Percentiles rank a stretch among this genome's conserved stretches.
These are phyloP conservation scores for Apocynum venetum DNA, from an alignment of 257 asterid genomes.

Conservation along the genomic window DNA sequence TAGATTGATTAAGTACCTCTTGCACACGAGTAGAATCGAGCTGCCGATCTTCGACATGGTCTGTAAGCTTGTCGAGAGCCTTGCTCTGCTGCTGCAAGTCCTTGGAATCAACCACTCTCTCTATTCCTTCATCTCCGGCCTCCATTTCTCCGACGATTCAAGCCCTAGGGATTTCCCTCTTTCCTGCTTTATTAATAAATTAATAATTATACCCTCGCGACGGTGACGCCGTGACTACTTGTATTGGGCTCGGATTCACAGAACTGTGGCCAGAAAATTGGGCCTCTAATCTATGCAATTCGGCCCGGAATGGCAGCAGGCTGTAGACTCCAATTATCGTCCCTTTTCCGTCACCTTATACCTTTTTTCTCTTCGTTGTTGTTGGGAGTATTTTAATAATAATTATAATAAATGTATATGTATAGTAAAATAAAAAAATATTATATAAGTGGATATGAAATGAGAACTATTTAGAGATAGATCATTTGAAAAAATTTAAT, in stretches of 20 bases:
- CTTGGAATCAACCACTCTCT: constrained; percentile 66
- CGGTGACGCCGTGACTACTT: not conserved
- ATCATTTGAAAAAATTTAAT: too few relatives aligned
- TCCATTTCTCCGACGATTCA: constrained; percentile 34
- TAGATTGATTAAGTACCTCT: constrained; percentile 36
- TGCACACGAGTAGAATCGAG: constrained; percentile 96
- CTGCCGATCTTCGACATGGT: constrained; percentile 98
- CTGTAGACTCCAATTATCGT: too few relatives aligned
- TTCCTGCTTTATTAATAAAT: not conserved
- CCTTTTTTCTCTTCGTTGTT: too few relatives aligned
- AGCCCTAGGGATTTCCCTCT: not conserved
- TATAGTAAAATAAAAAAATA: too few relatives aligned
- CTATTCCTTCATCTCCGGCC: constrained; percentile 73
- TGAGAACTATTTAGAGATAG: too few relatives aligned
- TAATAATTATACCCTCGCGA: not conserved
- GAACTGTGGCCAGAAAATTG: not conserved
- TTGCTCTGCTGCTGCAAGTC: constrained; percentile 97
- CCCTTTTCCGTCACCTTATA: too few relatives aligned
- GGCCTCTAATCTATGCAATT: not conserved
- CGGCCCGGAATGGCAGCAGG: too few relatives aligned
- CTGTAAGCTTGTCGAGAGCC: constrained; percentile 91
- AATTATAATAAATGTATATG: too few relatives aligned
- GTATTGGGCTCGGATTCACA: not conserved
- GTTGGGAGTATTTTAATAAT: too few relatives aligned
- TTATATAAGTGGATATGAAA: too few relatives aligned